Base-by-base conservation (phyloP, 371 early-diverging fungal genomes). In the Capillidium heterosporum region DNA sequence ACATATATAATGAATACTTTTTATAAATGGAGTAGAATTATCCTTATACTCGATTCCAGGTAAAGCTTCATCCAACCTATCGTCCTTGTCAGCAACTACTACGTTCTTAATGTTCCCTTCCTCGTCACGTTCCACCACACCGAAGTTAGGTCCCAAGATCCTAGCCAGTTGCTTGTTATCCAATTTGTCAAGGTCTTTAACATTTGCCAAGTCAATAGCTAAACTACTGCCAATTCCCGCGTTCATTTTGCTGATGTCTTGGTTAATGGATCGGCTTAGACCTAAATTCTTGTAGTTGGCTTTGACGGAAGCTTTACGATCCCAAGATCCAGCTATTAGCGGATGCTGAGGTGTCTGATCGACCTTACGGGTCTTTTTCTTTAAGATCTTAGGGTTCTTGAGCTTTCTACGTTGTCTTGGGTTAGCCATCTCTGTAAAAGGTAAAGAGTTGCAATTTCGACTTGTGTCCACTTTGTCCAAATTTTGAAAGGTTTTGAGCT, bases 91-190 rank as follows among this genome's bases (percentile, higher is more conserved):
- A 43, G 77, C 83, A 19, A 82, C 67, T 62, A 84, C 76, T n/a
- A 85, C 71, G 8, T 80, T 79, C 39, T 78, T 60, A 19, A 88
- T 71, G 56, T 85, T 85, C 40, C 89, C 89, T n/a, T 78, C 75
- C n/a, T 78, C 83, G 63, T 85, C 87, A 52, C 88, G 79, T 63
- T 85, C 81, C 57, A 88, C 84, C 29, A 85, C 65, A 71, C 84
- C 88, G 62, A 79, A 80, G 39, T 80, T 84, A 48, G 76, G 75
- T 13, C 62, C 56, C 67, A 72, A 11, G 74, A 61, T 23, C 74
- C 75, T 28, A 24, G 78, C 80, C 1, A 74, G 68, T 19, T 72
- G 61, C 5, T 80, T 72, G 44, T 66, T 62, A 15, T 61, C 61
- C 39, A 65, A 66, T 13, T 61, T 63, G 42, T 65, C 65, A 58